Evolutionary conservation across 1,139 yeast genomes (phyloP), one percentile per base, ranked within the genome.

Genomic region (Pichia sp.): DNA sequence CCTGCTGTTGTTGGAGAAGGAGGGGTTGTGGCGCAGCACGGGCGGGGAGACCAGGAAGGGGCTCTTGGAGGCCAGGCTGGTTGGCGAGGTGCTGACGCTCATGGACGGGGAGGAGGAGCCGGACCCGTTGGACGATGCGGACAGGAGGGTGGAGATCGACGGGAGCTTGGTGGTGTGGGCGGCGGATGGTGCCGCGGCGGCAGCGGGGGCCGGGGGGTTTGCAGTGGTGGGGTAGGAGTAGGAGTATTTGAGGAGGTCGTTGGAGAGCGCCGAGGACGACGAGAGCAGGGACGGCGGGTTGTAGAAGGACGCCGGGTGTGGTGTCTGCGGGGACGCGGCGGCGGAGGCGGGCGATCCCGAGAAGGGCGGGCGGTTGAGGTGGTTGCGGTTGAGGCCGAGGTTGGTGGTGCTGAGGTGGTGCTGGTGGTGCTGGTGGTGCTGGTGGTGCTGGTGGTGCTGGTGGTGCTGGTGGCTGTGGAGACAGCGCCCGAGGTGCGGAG

Each of bases 211-310:
- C 41, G 36, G 36, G n/a, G 13, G 26, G 26, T 19, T 32, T 49
- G 29, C 43, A 26, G 44, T 34, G 43, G 53, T 48, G 26, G 49
- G 31, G 19, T 36, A 16, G 2, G 53, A 46, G 30, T 46, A 43
- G 8, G 55, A 52, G 23, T 57, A 57, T 30, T 52, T 49, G 3
- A 56, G 49, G 13, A 57, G 41, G 41, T 57, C 60, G 29, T 42
- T 42, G 13, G 45, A 19, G 13, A 42, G 45, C n/a, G 45, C 31
- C 31, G 45, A 42, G 15, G 45, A 23, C 8, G 45, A 15, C 6
- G 45, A 8, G 29, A 15, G 13, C n/a, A 15, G n/a, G 31, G 31
- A 19, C n/a, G 31, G 29, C 29, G 31, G 29, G 31, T 42, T 42
- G 29, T 11, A 42, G 45, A 26, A 23, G 45, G n/a, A 16, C 29